Percentiles rank a stretch among this genome's conserved stretches.
phyloP scores from a whole-genome alignment of 495 filamentous ascomycete species.

The Annulohypoxylon bovei region DNA sequence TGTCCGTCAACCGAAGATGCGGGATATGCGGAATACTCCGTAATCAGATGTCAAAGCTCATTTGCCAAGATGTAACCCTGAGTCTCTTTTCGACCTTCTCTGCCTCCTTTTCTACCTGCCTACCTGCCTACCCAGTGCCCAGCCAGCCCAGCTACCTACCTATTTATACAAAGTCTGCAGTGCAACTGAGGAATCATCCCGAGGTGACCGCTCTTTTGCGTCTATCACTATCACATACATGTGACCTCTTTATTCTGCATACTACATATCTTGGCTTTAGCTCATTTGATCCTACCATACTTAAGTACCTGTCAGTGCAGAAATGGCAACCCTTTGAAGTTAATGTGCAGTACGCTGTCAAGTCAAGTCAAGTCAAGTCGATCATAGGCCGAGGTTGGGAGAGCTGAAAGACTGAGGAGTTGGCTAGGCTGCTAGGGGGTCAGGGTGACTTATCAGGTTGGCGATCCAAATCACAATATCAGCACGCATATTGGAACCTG shows the following conservation, averaged over 20 bases:
- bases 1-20: background rate
- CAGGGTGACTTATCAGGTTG: constrained; percentile 19
- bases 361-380: too few relatives aligned
- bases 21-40: background rate
- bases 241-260: constrained; percentile 22
- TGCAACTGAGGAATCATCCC: background rate
- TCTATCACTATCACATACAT: constrained; percentile 6
- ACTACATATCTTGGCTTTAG: constrained; percentile 10
- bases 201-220: constrained; percentile 8
- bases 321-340: background rate
- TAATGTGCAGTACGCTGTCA: too few relatives aligned
- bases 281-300: background rate
- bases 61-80: background rate
- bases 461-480: constrained; percentile 34
- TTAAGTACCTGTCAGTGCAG: background rate
- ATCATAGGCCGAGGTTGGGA: background rate
- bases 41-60: constrained; percentile 23
- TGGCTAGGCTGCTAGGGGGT: background rate
- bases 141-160: background rate
- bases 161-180: background rate
- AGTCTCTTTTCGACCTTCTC: constrained; percentile 2
- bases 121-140: background rate
- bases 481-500: constrained; percentile 3
- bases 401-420: background rate
- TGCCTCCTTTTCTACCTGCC: background rate